These are phyloP conservation scores for Sporothrix variecibatus DNA, from an alignment of 2,329 filamentous ascomycete species.

Conservation along the genomic window DNA sequence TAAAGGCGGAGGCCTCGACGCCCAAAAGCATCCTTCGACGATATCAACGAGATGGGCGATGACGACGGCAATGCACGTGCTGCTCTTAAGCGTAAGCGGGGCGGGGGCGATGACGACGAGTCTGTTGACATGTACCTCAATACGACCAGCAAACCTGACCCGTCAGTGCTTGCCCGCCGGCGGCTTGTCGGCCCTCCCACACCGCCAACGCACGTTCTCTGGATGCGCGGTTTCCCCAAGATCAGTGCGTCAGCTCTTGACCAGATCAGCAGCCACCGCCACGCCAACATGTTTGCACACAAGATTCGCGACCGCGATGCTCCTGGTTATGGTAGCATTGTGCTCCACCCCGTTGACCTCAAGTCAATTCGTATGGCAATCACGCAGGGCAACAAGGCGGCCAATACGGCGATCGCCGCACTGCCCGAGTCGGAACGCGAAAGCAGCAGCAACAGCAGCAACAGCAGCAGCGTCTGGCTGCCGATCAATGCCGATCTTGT, in stretches of 20 bases:
- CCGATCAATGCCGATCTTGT: slow-evolving; percentile 75
- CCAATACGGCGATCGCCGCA: slow-evolving; percentile 59
- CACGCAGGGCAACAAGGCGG: slow-evolving; percentile 68
- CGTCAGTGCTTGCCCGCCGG: slow-evolving; percentile 30
- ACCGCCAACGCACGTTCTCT: slow-evolving; percentile 69
- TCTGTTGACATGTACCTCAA: neutral
- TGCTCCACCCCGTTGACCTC: slow-evolving; percentile 74
- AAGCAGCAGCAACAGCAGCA: slow-evolving; percentile 35
- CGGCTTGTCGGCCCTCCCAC: slow-evolving; percentile 43
- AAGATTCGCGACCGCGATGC: slow-evolving; percentile 74
- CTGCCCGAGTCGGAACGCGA: slow-evolving; percentile 59
- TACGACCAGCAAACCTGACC: slow-evolving; percentile 40
- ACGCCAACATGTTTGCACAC: slow-evolving; percentile 77
- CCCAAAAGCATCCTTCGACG: slow-evolving; percentile 34
- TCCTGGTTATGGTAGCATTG: slow-evolving; percentile 72
- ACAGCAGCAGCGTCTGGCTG: slow-evolving; percentile 53
- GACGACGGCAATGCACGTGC: neutral
- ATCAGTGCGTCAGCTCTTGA: slow-evolving; percentile 73
- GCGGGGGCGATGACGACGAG: neutral
- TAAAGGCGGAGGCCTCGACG: slow-evolving; percentile 60
- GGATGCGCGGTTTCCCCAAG: slow-evolving; percentile 73
- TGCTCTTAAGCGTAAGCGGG: slow-evolving; percentile 12
- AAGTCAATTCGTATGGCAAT: slow-evolving; percentile 77
- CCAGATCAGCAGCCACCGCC: slow-evolving; percentile 73
- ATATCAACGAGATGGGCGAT: neutral